A percentile compares a stretch with the other conserved stretches of the same genome.
These are phyloP conservation scores for Cicer bijugum DNA, from an alignment of 306 rosid species.

Conservation along the genomic window DNA sequence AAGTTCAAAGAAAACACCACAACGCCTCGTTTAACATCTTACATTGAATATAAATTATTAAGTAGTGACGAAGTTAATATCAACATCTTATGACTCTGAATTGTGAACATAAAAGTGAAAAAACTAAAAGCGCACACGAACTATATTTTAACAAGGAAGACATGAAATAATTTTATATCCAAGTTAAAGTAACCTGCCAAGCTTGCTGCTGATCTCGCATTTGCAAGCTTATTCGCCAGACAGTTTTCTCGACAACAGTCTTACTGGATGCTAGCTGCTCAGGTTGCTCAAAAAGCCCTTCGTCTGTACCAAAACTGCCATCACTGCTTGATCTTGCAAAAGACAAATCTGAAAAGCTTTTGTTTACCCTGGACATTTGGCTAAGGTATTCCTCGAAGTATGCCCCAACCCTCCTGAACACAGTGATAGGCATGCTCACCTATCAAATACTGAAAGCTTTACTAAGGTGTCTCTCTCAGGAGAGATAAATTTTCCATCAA, in stretches of 20 bases:
- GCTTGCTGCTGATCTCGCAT: slow-evolving; percentile 71
- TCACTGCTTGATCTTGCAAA: slow-evolving; percentile 72
- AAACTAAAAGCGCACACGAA: slow-evolving; percentile 16
- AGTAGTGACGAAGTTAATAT: slow-evolving; percentile 11
- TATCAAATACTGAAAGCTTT: slow-evolving; percentile 57
- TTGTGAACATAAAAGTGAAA: slow-evolving; percentile 17
- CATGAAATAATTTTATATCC: slow-evolving; percentile 35
- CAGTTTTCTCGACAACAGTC: slow-evolving; percentile 62
- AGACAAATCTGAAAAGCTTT: slow-evolving; percentile 57
- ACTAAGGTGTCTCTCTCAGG: slow-evolving; percentile 34
- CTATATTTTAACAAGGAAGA: slow-evolving; percentile 37
- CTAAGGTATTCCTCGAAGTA: slow-evolving; percentile 64
- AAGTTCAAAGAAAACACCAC: slow-evolving; percentile 12
- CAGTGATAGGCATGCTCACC: slow-evolving; percentile 69
- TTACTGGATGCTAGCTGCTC: slow-evolving; percentile 70
- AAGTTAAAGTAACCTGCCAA: slow-evolving; percentile 74
- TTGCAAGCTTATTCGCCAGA: slow-evolving; percentile 64
- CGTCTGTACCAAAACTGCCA: slow-evolving; percentile 75
- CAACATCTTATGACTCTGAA: slow-evolving; percentile 28
- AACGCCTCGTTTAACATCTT: slow-evolving; percentile 6
- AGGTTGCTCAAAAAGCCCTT: slow-evolving; percentile 86
- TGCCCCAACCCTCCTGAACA: slow-evolving; percentile 66
- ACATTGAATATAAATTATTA: slow-evolving; percentile 18
- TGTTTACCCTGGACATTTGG: slow-evolving; percentile 62
- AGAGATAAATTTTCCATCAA: neutral